Percentiles rank a stretch among this genome's conserved stretches.
Evolutionary conservation across 2,329 filamentous ascomycete species (phyloP).

Genomic region (Paraphoma chrysanthemicola): DNA sequence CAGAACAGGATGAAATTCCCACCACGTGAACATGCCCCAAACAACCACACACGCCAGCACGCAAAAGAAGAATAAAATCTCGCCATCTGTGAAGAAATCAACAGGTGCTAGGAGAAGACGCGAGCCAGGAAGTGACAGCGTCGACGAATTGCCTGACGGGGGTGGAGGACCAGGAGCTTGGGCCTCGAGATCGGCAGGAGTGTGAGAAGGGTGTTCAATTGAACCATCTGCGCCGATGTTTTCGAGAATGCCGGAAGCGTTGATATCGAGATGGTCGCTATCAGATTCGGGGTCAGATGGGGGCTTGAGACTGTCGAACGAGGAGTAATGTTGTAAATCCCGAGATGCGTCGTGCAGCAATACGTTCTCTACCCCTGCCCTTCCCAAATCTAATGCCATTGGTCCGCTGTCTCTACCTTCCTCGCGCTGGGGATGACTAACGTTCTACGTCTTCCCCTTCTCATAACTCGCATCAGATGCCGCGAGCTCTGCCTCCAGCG

Average conservation of each 20-base stretch:
- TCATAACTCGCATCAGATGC: conserved; percentile 36
- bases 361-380: no score
- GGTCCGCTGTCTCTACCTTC: neutral
- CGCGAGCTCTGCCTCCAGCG: conserved; percentile 43
- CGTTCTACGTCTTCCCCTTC: conserved; percentile 31
- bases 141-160: neutral
- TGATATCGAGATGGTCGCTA: neutral
- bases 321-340: neutral
- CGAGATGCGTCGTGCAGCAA: neutral
- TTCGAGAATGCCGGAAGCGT: neutral
- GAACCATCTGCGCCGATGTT: neutral
- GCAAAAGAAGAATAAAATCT: no score
- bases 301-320: neutral
- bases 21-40: no score
- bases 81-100: no score
- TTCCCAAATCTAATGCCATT: no score
- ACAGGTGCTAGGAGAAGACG: neutral
- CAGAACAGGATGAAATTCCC: no score
- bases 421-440: neutral
- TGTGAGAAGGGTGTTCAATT: neutral
- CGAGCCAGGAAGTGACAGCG: neutral
- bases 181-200: neutral
- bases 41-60: no score
- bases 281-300: no score
- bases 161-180: neutral